Evolutionary conservation across 371 early-diverging fungal species (phyloP).

Genomic region (Mortierella sp.): DNA sequence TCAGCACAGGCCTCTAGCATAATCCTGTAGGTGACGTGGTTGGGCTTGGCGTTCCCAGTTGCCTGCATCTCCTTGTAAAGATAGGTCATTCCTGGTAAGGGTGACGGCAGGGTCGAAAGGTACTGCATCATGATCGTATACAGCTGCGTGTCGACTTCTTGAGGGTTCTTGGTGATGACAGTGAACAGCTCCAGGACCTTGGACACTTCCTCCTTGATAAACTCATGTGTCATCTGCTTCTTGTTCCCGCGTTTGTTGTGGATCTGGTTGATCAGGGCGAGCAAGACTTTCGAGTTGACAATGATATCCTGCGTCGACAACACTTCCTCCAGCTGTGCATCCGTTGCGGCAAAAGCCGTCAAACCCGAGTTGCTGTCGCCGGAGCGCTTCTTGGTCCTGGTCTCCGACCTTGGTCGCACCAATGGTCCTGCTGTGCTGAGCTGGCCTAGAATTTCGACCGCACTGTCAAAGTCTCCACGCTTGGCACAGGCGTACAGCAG

Average conservation of each 20-base stretch:
- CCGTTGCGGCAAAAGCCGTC: neutral
- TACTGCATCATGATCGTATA: constrained; percentile 58
- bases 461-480: constrained; percentile 49
- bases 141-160: constrained; percentile 37
- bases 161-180: constrained; percentile 29
- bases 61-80: constrained; percentile 46
- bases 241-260: constrained; percentile 8
- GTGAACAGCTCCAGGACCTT: constrained; percentile 49
- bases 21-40: constrained; percentile 40
- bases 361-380: neutral
- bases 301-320: constrained; percentile 21
- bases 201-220: constrained; percentile 45
- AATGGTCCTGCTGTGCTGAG: constrained; percentile 22
- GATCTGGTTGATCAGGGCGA: constrained; percentile 47
- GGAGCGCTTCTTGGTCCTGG: neutral
- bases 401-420: constrained; percentile 4
- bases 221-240: constrained; percentile 27
- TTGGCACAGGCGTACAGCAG: constrained; percentile 49
- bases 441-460: constrained; percentile 40
- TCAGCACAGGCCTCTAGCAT: constrained; percentile 54
- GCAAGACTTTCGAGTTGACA: constrained; percentile 41
- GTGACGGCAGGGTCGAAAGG: constrained; percentile 53
- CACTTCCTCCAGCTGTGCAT: constrained; percentile 8
- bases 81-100: constrained; percentile 47
- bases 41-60: constrained; percentile 27